A percentile compares a stretch with the other conserved stretches of the same genome.
These are phyloP conservation scores for Rosellinia necatrix DNA, from an alignment of 2,329 filamentous ascomycete genomes.

Conservation along the genomic window DNA sequence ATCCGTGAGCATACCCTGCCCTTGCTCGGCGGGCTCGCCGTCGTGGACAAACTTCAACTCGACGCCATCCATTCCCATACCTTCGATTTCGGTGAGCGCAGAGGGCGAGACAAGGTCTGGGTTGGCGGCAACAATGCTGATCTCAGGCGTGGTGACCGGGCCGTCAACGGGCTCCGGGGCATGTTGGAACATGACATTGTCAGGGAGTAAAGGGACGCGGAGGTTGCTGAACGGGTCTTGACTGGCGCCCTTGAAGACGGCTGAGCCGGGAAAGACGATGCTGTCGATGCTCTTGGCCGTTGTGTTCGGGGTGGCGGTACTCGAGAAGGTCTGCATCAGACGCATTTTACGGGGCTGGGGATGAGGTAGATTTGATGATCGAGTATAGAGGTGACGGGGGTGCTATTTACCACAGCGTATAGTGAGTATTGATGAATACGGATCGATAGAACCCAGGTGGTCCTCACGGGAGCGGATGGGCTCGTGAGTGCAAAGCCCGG, in stretches of 20 bases:
- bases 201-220: slow-evolving; percentile 64
- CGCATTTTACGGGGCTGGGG: slow-evolving; percentile 53
- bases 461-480: neutral
- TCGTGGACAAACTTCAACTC: slow-evolving; percentile 59
- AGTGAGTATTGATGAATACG: slow-evolving; percentile 32
- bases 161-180: slow-evolving; percentile 49
- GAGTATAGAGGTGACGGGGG: slow-evolving; percentile 40
- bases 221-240: slow-evolving; percentile 46
- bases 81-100: slow-evolving; percentile 62
- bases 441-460: neutral
- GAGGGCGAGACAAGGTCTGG: slow-evolving; percentile 57
- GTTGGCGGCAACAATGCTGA: slow-evolving; percentile 61
- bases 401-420: slow-evolving; percentile 30
- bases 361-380: slow-evolving; percentile 42
- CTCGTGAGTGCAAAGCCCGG: neutral
- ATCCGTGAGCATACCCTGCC: slow-evolving; percentile 55
- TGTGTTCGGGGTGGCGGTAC: slow-evolving; percentile 45
- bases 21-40: slow-evolving; percentile 35
- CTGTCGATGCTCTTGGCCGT: slow-evolving; percentile 53
- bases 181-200: slow-evolving; percentile 57
- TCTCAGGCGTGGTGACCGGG: slow-evolving; percentile 50
- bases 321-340: slow-evolving; percentile 67
- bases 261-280: slow-evolving; percentile 56
- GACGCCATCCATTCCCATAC: slow-evolving; percentile 60
- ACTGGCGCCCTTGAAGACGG: slow-evolving; percentile 37